These are phyloP conservation scores for Sclerotinia borealis DNA, from an alignment of 2,329 filamentous ascomycete genomes.

Conservation along the genomic window DNA sequence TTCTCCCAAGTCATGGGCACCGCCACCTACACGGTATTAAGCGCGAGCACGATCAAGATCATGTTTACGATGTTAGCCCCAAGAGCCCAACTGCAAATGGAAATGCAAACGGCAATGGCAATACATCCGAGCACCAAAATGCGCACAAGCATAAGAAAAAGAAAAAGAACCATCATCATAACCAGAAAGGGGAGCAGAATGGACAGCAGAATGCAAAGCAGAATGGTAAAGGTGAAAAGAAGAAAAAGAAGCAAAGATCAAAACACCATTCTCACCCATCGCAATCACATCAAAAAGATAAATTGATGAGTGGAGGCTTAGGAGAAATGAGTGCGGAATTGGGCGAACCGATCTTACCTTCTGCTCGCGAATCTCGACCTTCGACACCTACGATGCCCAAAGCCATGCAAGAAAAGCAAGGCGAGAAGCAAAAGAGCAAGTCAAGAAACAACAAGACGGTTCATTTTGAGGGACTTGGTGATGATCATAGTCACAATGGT, in stretches of 20 bases:
- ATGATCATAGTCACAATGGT: background rate
- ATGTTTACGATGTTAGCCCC: background rate
- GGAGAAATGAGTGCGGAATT: background rate
- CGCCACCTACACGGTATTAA: background rate
- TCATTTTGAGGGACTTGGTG: background rate
- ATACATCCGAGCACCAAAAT: background rate
- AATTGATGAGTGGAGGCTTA: background rate
- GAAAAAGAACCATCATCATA: background rate
- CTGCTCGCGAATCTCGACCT: background rate
- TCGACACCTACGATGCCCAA: background rate
- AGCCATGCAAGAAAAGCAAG: background rate
- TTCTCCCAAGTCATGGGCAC: background rate
- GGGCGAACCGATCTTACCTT: background rate
- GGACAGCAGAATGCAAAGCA: background rate
- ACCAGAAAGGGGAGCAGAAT: background rate
- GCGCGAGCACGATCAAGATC: background rate
- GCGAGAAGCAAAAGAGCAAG: background rate
- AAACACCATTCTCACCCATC: background rate
- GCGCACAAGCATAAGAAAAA: background rate
- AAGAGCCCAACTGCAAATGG: background rate
- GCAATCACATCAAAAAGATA: background rate
- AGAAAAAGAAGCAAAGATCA: conserved; percentile 1
- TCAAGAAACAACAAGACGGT: background rate
- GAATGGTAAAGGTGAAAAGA: background rate
- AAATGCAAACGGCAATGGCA: no score